Evolutionary conservation across 306 rosid genomes (phyloP).

Genomic region (Hippophae rhamnoides): DNA sequence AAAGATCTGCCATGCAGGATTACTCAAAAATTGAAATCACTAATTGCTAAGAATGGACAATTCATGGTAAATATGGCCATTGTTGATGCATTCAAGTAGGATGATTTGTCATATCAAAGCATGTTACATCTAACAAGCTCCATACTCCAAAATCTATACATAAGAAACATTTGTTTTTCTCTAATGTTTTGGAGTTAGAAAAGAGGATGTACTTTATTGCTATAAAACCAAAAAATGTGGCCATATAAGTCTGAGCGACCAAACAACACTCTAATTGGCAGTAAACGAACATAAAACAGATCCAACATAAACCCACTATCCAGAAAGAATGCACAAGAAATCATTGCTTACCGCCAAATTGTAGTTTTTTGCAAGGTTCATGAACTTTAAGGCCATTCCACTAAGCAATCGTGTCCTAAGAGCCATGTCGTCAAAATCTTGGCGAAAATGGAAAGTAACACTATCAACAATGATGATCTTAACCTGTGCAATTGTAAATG

Average conservation of each 20-base stretch:
- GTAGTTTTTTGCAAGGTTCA: constrained; percentile 65
- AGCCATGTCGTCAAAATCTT: constrained; percentile 84
- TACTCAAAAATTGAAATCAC: constrained; percentile 1
- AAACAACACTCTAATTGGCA: too few relatives aligned
- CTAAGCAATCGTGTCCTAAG: constrained; percentile 75
- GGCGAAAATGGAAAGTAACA: constrained; percentile 91
- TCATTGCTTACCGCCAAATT: constrained; percentile 56
- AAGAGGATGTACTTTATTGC: too few relatives aligned
- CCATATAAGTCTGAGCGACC: too few relatives aligned
- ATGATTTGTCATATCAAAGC: background rate
- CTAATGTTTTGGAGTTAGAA: too few relatives aligned
- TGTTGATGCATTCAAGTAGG: background rate
- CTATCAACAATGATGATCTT: constrained; percentile 78
- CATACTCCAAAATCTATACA: background rate
- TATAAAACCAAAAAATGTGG: too few relatives aligned
- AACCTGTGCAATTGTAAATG: constrained; percentile 33
- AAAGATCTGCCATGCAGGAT: background rate
- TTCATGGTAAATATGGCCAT: background rate
- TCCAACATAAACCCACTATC: background rate
- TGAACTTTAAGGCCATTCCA: constrained; percentile 84
- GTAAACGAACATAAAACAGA: too few relatives aligned
- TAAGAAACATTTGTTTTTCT: too few relatives aligned
- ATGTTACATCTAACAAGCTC: constrained; percentile 1
- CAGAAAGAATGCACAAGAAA: constrained; percentile 12
- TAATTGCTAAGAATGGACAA: background rate